Base-by-base conservation (phyloP, 2,329 filamentous ascomycete species). In the Emydomyces testavorans region DNA sequence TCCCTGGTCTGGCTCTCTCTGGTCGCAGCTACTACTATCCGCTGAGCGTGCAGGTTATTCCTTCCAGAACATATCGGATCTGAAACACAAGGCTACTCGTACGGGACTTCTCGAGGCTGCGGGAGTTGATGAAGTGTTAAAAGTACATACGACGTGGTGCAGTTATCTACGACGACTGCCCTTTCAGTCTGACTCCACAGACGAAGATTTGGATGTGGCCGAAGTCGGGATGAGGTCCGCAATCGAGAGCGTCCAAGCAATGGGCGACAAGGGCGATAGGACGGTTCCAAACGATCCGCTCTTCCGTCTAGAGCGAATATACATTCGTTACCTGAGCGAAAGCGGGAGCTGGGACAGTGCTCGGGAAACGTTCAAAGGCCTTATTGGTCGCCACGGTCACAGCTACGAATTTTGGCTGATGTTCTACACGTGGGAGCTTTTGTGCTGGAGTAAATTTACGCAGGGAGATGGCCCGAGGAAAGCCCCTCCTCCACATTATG, bases 141-240 rank as follows among this genome's bases (percentile, higher is more conserved):
- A 94, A 58, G 86, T 96, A 60, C 88, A 95, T 60, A 80, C 86
- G 46, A 83, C 89, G 0, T 98, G 92, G 92, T 95, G 90, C 60
- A 88, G 87, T 42, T 96, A 90, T 57, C 74, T 98, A 16, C 87
- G 90, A 55, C 83, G 92, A 20, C 82, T 82, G 41, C 87, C 90
- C 15, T 88, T 94, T 70, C 73, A 80, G 48, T 74, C 79, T 1
- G 78, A 79, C 50, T 79, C 83, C 1, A 78, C 78, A 1, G 85
- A 90, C 50, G 89, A 95, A 61, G 85, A 90, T 46, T 75, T 84
- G 26, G 89, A 95, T 60, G 79, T 94, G 40, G 90, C 90, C 6
- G 88, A 96, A 60, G 84, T 94, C 35, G 90, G 88, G 8, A 81
- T 98, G 50, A 78, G 80, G 26, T 85, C 85, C 6, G 88, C 89